These are phyloP conservation scores for Penicillium sp. DNA, from an alignment of 2,329 filamentous ascomycete species.

Conservation along the genomic window DNA sequence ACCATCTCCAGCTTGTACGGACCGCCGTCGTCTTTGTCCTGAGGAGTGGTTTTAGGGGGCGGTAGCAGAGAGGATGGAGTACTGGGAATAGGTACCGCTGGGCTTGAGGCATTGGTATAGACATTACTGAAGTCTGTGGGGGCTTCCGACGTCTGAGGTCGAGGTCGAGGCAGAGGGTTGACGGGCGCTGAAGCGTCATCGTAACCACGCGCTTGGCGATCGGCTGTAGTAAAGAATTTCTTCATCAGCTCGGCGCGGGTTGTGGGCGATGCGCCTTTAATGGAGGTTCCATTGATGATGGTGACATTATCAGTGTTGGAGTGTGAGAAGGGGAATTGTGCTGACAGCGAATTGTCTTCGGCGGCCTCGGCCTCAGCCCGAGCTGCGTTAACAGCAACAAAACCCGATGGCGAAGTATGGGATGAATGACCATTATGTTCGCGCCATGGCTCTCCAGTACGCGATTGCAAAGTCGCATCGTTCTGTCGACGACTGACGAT, in stretches of 20 bases:
- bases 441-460: constrained; percentile 39
- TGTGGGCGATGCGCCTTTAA: constrained; percentile 56
- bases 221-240: constrained; percentile 62
- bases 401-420: constrained; percentile 52
- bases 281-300: constrained; percentile 48
- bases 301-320: constrained; percentile 48
- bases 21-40: constrained; percentile 58
- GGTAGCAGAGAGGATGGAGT: constrained; percentile 56
- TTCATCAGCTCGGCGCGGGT: constrained; percentile 62
- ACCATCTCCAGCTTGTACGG: constrained; percentile 67
- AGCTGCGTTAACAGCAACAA: constrained; percentile 60
- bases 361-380: constrained; percentile 38
- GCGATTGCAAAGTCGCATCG: constrained; percentile 36
- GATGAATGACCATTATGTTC: constrained; percentile 31
- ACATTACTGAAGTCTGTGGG: constrained; percentile 34
- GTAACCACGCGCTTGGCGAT: constrained; percentile 49
- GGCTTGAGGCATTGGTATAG: constrained; percentile 43
- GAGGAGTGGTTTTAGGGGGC: constrained; percentile 45
- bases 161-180: constrained; percentile 31
- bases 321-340: constrained; percentile 43
- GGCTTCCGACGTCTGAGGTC: constrained; percentile 34
- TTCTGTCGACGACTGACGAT: constrained; percentile 64
- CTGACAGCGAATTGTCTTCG: constrained; percentile 33
- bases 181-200: constrained; percentile 29
- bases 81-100: constrained; percentile 55